Evolutionary conservation across 179 eudicot species (phyloP), one percentile per base, ranked within the genome.

Genomic region (Spinacia oleracea): DNA sequence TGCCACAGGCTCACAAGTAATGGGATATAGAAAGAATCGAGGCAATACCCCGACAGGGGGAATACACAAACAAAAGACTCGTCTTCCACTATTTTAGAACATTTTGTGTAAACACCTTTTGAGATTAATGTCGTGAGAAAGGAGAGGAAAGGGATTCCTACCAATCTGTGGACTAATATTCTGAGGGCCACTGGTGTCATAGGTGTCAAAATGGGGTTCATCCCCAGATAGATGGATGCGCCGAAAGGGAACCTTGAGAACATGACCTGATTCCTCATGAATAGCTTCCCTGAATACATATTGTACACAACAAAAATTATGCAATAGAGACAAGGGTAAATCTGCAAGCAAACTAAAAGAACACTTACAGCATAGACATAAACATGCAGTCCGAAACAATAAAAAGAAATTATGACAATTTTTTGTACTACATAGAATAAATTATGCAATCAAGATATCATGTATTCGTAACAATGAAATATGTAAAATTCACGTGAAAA

Each of bases 151-250:
- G 21, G 48, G 32, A 46, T 23, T 14, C 76, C 35, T 91, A 96
- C 99, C 99, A 70, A 58, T 76, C n/a, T 72, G 81, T 18, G 99
- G 99, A 83, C 86, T 91, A 75, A 96, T 90, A 80, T 93, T 80
- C 80, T 93, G 99, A 10, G 99, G 99, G 43, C 99, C 99, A 77
- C 99, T 96, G 71, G 98, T 96, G 83, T 96, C 98, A 77, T 96
- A 96, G 65, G 91, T 88, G 83, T 96, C 99, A 78, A 96, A 96
- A 86, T 96, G 90, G 15, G 94, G 91, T 48, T 91, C 97, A 75
- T 90, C 99, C 3, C 99, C 99, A 63, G 96, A 76, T 4, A 96
- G 85, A 81, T 96, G 99, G 81, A 96, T 87, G 72, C 99, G 89
- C 68, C 99, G 85, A 81, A 91, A 96, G 43, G 99, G 99, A 78